phyloP scores from a whole-genome alignment of 2,329 filamentous ascomycete species.

The Scorias spongiosa region DNA sequence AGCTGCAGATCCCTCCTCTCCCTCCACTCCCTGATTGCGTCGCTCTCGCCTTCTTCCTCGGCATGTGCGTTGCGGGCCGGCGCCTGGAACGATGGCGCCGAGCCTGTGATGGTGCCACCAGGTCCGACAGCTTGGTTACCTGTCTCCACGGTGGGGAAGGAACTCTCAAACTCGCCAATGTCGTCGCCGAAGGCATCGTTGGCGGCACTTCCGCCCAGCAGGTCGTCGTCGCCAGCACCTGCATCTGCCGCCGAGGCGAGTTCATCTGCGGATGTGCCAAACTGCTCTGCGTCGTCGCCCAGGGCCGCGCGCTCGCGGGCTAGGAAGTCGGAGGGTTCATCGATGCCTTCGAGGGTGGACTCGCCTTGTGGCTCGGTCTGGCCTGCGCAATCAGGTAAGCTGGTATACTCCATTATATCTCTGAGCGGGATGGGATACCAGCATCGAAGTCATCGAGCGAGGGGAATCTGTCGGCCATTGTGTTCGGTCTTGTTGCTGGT shows the following conservation, averaged over 20 bases:
- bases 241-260: constrained; percentile 45
- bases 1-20: constrained; percentile 73
- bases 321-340: constrained; percentile 69
- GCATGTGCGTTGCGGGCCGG: constrained; percentile 31
- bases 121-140: constrained; percentile 59
- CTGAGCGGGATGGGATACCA: constrained; percentile 20
- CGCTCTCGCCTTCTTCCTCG: constrained; percentile 68
- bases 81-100: constrained; percentile 41
- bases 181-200: constrained; percentile 24
- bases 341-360: constrained; percentile 34
- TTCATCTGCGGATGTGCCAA: constrained; percentile 60
- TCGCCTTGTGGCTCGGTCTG: constrained; percentile 49
- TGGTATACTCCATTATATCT: constrained; percentile 3
- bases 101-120: constrained; percentile 66
- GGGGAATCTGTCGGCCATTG: constrained; percentile 37
- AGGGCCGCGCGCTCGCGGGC: constrained; percentile 79
- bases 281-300: constrained; percentile 86
- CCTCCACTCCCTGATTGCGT: constrained; percentile 81
- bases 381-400: constrained; percentile 31
- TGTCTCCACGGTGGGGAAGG: constrained; percentile 72
- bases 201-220: constrained; percentile 47
- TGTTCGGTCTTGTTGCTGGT: background rate
- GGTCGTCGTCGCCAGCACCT: constrained; percentile 44
- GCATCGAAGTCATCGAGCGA: constrained; percentile 38
- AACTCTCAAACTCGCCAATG: constrained; percentile 61